phyloP scores from a whole-genome alignment of 352 stramenopile species.

The Phytophthora sp. region DNA sequence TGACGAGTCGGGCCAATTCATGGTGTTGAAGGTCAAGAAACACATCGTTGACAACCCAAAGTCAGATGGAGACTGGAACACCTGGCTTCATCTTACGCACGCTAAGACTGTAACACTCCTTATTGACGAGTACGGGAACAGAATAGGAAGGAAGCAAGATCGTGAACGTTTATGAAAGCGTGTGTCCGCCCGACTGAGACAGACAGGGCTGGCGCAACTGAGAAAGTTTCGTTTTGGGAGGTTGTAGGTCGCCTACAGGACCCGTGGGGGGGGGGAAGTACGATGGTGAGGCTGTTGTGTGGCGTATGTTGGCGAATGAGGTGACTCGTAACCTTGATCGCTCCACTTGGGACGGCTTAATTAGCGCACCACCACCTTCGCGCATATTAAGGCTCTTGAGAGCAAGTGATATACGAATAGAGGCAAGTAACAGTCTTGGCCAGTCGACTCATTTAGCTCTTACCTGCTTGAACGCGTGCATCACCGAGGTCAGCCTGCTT shows the following conservation, averaged over 20 bases:
- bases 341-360: slow-evolving; percentile 12
- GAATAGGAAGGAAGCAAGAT: neutral
- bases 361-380: slow-evolving; percentile 1
- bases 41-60: slow-evolving; percentile 6
- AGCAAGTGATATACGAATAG: slow-evolving; percentile 11
- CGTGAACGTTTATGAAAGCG: neutral
- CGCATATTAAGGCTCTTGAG: slow-evolving; percentile 9
- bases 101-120: slow-evolving; percentile 8
- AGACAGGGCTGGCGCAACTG: slow-evolving; percentile 12
- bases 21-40: slow-evolving; percentile 16
- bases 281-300: slow-evolving; percentile 11
- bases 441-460: neutral
- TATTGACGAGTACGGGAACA: neutral
- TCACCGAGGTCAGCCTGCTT: slow-evolving; percentile 6
- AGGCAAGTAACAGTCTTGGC: neutral
- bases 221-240: slow-evolving; percentile 13
- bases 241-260: slow-evolving; percentile 11
- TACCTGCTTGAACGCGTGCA: slow-evolving; percentile 13
- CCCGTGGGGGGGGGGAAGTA: slow-evolving; percentile 9
- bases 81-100: slow-evolving; percentile 3
- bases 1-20: slow-evolving; percentile 1
- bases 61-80: slow-evolving; percentile 11
- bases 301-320: slow-evolving; percentile 30
- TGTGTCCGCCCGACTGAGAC: neutral
- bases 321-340: slow-evolving; percentile 16